phyloP scores from a whole-genome alignment of 2,329 filamentous ascomycete species.

The Ophiostoma quercus region DNA sequence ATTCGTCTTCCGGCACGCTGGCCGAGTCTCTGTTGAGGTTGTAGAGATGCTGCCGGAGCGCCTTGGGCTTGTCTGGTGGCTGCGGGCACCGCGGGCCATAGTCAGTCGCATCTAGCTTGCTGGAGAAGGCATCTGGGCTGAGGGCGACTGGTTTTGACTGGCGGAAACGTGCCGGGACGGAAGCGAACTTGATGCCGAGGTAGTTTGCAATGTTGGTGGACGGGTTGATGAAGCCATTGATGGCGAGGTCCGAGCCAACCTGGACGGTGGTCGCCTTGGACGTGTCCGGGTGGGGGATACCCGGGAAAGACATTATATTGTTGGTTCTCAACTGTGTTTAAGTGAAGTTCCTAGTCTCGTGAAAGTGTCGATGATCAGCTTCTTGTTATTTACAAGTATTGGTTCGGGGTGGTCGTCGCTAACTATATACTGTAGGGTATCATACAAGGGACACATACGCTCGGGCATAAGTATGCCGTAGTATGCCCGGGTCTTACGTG shows the following conservation, averaged over 20 bases:
- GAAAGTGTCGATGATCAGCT: background rate
- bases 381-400: background rate
- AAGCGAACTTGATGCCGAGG: slow-evolving; percentile 21
- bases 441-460: background rate
- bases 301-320: background rate
- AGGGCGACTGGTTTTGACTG: slow-evolving; percentile 16
- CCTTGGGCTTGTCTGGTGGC: slow-evolving; percentile 18
- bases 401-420: background rate
- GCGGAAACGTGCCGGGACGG: slow-evolving; percentile 22
- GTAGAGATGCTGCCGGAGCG: slow-evolving; percentile 21
- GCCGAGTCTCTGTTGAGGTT: slow-evolving; percentile 11
- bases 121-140: background rate
- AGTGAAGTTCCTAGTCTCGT: background rate
- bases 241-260: background rate
- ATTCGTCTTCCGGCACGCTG: slow-evolving; percentile 18
- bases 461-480: background rate
- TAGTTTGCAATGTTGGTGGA: slow-evolving; percentile 24
- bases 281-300: slow-evolving; percentile 4
- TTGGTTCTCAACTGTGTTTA: background rate
- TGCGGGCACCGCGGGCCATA: slow-evolving; percentile 25
- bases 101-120: slow-evolving; percentile 16
- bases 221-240: slow-evolving; percentile 22
- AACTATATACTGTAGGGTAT: background rate
- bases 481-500: background rate
- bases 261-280: slow-evolving; percentile 7